These are phyloP conservation scores for Phytophthora palmivora DNA, from an alignment of 352 stramenopile species.

Conservation along the genomic window DNA sequence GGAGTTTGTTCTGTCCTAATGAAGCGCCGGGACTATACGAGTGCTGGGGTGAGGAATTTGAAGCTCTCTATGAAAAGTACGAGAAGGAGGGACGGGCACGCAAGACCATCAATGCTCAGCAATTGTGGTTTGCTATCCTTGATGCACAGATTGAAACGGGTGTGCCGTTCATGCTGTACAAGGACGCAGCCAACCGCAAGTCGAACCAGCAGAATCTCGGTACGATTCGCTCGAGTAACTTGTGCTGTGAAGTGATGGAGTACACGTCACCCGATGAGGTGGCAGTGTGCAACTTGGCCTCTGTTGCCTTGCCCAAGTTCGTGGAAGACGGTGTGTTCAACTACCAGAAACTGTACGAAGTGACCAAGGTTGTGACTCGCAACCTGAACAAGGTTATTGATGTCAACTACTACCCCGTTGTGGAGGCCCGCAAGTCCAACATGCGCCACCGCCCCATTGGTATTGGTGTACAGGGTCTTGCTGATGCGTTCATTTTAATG, in stretches of 20 bases:
- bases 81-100: conserved; percentile 95
- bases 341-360: conserved; percentile 95
- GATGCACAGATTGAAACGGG: conserved; percentile 99
- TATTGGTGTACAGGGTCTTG: conserved; percentile 98
- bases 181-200: conserved; percentile 99
- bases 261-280: conserved; percentile 98
- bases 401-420: conserved; percentile 99
- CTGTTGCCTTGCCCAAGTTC: conserved; percentile 97
- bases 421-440: conserved; percentile 92
- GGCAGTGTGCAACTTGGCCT: conserved; percentile 99
- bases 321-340: conserved; percentile 93
- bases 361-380: conserved; percentile 96
- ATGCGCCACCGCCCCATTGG: conserved; percentile 98
- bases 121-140: conserved; percentile 99
- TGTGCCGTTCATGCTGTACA: conserved; percentile 99
- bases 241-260: conserved; percentile 99
- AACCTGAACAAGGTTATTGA: conserved; percentile 99
- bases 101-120: conserved; percentile 97
- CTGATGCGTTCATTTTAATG: conserved; percentile 98
- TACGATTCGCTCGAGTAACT: conserved; percentile 99
- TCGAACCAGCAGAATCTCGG: conserved; percentile 99
- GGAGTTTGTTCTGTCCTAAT: conserved; percentile 99
- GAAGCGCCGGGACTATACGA: conserved; percentile 96
- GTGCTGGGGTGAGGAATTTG: conserved; percentile 95
- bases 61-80: conserved; percentile 96